Conservation (phyloP, 1,139 yeast species). For the Zhuliangozyma blackwelliae region DNA sequence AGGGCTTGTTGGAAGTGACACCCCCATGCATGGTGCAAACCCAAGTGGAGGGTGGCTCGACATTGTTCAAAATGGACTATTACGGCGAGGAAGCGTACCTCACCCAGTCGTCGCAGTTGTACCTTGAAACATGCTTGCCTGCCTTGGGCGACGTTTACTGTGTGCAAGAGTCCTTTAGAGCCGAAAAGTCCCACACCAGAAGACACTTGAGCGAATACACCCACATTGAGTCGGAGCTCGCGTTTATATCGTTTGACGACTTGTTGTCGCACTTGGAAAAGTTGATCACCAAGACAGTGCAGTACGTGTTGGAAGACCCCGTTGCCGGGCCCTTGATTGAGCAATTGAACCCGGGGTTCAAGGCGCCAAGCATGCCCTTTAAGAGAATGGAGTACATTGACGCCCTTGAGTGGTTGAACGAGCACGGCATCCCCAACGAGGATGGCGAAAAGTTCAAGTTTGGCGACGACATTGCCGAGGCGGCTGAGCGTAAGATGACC, state of each 20-base stretch:
- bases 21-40: conserved; percentile 99
- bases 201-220: conserved; percentile 97
- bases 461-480: conserved; percentile 99
- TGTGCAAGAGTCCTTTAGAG: conserved; percentile 98
- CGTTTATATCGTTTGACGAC: conserved; percentile 82
- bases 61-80: conserved; percentile 87
- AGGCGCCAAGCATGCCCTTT: conserved; percentile 81
- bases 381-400: conserved; percentile 85
- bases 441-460: conserved; percentile 89
- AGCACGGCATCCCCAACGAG: conserved; percentile 89
- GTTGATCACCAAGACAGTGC: conserved; percentile 63
- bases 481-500: conserved; percentile 98
- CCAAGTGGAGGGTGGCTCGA: conserved; percentile 99
- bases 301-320: conserved; percentile 82
- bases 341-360: conserved; percentile 89
- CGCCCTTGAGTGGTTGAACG: conserved; percentile 95
- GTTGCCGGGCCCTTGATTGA: conserved; percentile 83
- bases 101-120: conserved; percentile 96
- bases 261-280: conserved; percentile 80
- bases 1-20: conserved; percentile 82
- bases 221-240: conserved; percentile 92
- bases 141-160: conserved; percentile 96
- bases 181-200: conserved; percentile 98
- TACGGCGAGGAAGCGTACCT: conserved; percentile 96
- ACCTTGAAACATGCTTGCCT: conserved; percentile 94